Evolutionary conservation across 495 filamentous ascomycete genomes (phyloP), one percentile per base, ranked within the genome.

Genomic region (Podospora bellae-mahoneyi): DNA sequence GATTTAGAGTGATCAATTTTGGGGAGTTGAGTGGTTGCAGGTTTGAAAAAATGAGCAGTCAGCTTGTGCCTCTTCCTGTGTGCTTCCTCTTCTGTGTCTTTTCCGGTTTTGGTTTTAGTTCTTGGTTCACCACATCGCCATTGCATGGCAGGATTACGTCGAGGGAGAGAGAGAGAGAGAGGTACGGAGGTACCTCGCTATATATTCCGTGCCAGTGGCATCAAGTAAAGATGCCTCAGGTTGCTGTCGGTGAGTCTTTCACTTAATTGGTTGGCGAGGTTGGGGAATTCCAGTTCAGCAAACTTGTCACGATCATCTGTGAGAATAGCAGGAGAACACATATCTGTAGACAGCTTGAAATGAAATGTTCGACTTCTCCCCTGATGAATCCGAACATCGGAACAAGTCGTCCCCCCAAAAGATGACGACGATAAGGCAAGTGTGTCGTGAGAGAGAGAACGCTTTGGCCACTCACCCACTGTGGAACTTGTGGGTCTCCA

Each of bases 381-480:
- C 15, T 48, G 39, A 48, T 13, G 39, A 10, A 48, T 10, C 39
- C 9, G 9, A 48, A 48, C 2, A 48, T 48, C 39, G 39, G 39
- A 48, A 48, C 9, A 48, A 48, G 39, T 48, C 13, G 15, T 16
- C 13, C 2, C 2, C 0, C 39, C 2, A 48, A 13, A 16, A 48
- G 39, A 48, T 48, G 2, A 48, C 7, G 39, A 48, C 39, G 39
- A 48, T 48, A 48, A 48, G 39, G 13, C 39, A 48, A 48, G 39
- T 48, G 39, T 23, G 39, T 48, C 39, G 39, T 6, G 5, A 9
- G 15, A 9, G 39, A 13, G 5, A 0, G 7, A 32, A 48, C 39
- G 55, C 55, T 58, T 58, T 58, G 55, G 55, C 55, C 55, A 58
- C 54, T 19, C 20, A 19, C 6, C 55, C 55, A 58, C 55, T 58